Percentiles rank a stretch among this genome's conserved stretches.
These are phyloP conservation scores for Claviceps quebecensis DNA, from an alignment of 2,329 filamentous ascomycete genomes.

Conservation along the genomic window DNA sequence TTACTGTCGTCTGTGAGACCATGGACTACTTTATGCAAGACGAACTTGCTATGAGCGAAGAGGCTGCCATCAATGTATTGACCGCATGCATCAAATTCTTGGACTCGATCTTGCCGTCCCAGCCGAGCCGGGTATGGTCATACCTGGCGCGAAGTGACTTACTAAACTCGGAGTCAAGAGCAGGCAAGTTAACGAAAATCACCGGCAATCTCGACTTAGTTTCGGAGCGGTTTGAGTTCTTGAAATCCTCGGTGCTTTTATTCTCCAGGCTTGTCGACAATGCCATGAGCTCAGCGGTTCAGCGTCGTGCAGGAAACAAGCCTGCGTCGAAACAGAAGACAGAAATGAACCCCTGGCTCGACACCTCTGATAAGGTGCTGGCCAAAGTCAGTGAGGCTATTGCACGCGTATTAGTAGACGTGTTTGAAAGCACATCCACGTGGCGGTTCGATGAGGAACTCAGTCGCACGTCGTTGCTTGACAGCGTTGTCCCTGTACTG, in stretches of 20 bases:
- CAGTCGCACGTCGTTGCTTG: slow-evolving; percentile 56
- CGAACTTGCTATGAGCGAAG: slow-evolving; percentile 40
- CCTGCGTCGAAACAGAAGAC: slow-evolving; percentile 29
- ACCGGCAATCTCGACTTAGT: slow-evolving; percentile 73
- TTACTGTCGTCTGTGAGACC: slow-evolving; percentile 69
- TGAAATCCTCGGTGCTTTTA: slow-evolving; percentile 58
- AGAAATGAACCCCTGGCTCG: slow-evolving; percentile 45
- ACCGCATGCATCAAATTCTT: slow-evolving; percentile 68
- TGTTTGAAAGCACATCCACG: slow-evolving; percentile 71
- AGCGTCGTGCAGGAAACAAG: slow-evolving; percentile 45
- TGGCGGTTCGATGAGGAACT: slow-evolving; percentile 67
- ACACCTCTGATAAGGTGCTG: slow-evolving; percentile 66
- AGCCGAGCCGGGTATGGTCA: slow-evolving; percentile 80
- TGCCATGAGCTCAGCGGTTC: slow-evolving; percentile 53
- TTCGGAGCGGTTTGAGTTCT: slow-evolving; percentile 60
- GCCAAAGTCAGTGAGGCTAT: slow-evolving; percentile 58
- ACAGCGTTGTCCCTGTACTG: slow-evolving; percentile 54
- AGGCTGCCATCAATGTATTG: slow-evolving; percentile 50
- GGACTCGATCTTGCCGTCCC: slow-evolving; percentile 54
- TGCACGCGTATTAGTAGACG: slow-evolving; percentile 62
- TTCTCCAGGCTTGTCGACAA: slow-evolving; percentile 67
- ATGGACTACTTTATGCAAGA: slow-evolving; percentile 59
- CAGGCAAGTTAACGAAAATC: slow-evolving; percentile 63
- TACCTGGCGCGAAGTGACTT: slow-evolving; percentile 71
- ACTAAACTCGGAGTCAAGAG: slow-evolving; percentile 60